Evolutionary conservation across 1,139 yeast genomes (phyloP), one percentile per base, ranked within the genome.

Genomic region (Pichia sp.): DNA sequence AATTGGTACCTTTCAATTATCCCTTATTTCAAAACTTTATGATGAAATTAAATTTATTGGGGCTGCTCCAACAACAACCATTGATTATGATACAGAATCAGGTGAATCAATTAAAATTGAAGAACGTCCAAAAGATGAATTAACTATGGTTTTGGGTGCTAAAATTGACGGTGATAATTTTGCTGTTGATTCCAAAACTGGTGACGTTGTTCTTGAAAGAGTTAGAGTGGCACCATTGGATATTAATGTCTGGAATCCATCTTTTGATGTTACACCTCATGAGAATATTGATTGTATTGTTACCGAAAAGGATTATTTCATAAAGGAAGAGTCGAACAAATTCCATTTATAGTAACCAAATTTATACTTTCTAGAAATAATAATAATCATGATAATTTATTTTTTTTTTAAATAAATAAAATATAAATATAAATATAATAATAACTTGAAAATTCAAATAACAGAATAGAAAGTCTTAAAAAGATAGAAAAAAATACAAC

Each of bases 21-120:
- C 97, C 0, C 74, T 89, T 27, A 73, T 88, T 49, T 75, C 86
- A 34, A 72, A 73, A 44, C 70, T 70, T 10, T 65, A 69, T 43
- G 70, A 72, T 37, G 75, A 73, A 10, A 79, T 90, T 55, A 84
- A 83, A 63, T 90, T 92, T 61, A 79, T 88, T 45, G 96, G 92
- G 5, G 97, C 96, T 37, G 97, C 97, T 2, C 97, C 97, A 45
- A 84, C 79, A 47, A 89, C 97, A 1, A 87, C 97, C 0, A 81
- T 92, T 53, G 97, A 92, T 63, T 68, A 75, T 51, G 68, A 72
- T 10, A 86, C 92, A 0, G 62, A 67, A 26, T 65, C 77, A 2
- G 97, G 97, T 10, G 83, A 75, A 34, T 80, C 76, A 11, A 90
- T 92, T 51, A 75, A 79, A 32, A 90, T 92, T 47, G 98, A 92